phyloP scores from a whole-genome alignment of 2,329 filamentous ascomycete genomes.

The Neoarthrinium moseri region DNA sequence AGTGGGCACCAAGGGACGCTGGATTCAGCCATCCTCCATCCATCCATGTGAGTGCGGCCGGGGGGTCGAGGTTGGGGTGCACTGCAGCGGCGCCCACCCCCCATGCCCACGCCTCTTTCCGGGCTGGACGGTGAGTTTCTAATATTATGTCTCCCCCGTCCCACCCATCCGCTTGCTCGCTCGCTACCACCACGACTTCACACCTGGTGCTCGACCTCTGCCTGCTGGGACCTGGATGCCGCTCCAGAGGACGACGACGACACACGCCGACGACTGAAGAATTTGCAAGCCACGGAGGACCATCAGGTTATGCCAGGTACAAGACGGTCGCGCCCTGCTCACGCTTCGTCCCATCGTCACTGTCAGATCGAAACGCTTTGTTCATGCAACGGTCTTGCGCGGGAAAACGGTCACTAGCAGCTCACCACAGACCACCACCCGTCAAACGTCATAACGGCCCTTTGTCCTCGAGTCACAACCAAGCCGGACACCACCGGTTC shows the following conservation, averaged over 20 bases:
- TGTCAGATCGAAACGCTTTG: conserved; percentile 14
- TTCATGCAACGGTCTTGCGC: conserved; percentile 27
- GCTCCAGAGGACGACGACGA: conserved; percentile 12
- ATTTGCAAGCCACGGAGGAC: background rate
- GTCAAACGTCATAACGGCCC: conserved; percentile 19
- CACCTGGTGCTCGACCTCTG: conserved; percentile 7
- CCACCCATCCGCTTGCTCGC: background rate
- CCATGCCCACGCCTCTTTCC: background rate
- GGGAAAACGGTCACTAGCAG: conserved; percentile 20
- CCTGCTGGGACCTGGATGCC: too few species aligned
- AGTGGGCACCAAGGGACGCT: background rate
- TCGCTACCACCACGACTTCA: conserved; percentile 1
- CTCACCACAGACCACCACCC: conserved; percentile 22
- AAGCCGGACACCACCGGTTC: background rate
- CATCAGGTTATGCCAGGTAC: conserved; percentile 1
- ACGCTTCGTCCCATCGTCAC: background rate
- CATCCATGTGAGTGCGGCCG: conserved; percentile 1
- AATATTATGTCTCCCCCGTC: conserved; percentile 6
- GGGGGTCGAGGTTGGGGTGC: conserved; percentile 1
- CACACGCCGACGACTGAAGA: background rate
- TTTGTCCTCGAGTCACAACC: background rate
- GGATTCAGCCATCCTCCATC: background rate
- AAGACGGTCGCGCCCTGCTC: too few species aligned
- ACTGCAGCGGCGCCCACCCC: background rate
- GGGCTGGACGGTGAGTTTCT: conserved; percentile 1